Evolutionary conservation across 2,329 filamentous ascomycete genomes (phyloP), one percentile per base, ranked within the genome.

Genomic region (Sporothrix variecibatus): DNA sequence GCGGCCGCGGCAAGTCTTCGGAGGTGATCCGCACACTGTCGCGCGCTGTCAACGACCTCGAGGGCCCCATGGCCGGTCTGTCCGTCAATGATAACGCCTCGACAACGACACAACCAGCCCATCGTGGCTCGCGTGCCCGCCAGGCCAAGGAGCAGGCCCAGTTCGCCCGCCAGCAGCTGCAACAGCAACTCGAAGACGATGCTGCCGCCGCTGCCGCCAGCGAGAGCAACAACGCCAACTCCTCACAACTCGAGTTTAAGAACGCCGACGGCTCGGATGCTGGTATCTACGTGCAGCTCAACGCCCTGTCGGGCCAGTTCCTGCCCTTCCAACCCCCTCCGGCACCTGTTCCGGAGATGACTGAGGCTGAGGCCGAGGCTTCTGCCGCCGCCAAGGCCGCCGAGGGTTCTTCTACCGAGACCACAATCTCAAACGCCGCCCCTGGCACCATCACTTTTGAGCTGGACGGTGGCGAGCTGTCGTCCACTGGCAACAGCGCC

Each of bases 281-380:
- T 65, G 89, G 88, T 79, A 82, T 93, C 76, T 89, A 89, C 77
- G 84, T 93, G 75, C 90, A 92, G 79, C 86, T 92, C 73, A 89
- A 93, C 81, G 84, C 91, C 79, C 89, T 93, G 83, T 88, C 90
- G 23, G 90, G 89, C 78, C 88, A 90, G 75, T 93, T 95, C 79
- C 84, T 91, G 65, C 95, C 95, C 7, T 98, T 97, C 85, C 88
- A 91, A 73, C 92, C 94, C 28, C 96, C 95, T n/a, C 93, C 95
- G 26, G 85, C 91, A 60, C 96, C 95, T 0, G 84, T 90, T 75
- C 89, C 93, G 0, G 84, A 90, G 82, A 31, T 60, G 65, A 81
- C 78, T 73, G 79, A 81, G 49, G 76, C 78, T 67, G 73, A 75
- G 77, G 51, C 60, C 26, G 72, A 78, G 80, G 31, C 75, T 28